A percentile compares a stretch with the other conserved stretches of the same genome.
phyloP scores from a whole-genome alignment of 169 alveolate species.

The Plasmodium gallinaceum region DNA sequence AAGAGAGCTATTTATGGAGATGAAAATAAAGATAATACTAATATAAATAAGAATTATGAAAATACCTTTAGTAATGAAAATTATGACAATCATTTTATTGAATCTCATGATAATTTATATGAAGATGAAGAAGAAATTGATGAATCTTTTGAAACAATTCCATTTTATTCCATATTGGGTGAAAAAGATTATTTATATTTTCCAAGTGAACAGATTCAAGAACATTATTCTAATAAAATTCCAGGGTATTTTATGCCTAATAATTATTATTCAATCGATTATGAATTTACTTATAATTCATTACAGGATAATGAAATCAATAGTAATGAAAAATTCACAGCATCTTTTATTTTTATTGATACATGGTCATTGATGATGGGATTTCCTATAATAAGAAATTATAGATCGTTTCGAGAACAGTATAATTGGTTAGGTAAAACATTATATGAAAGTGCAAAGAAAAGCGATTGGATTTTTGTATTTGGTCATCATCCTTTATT shows the following conservation, averaged over 20 bases:
- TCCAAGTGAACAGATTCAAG: slow-evolving; percentile 77
- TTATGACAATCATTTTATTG: not conserved
- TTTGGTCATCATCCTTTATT: slow-evolving; percentile 74
- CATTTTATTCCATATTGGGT: slow-evolving; percentile 72
- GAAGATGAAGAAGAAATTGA: slow-evolving; percentile 32
- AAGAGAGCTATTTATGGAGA: slow-evolving; percentile 23
- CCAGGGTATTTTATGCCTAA: slow-evolving; percentile 77
- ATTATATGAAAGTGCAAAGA: slow-evolving; percentile 66
- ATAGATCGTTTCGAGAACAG: slow-evolving; percentile 63
- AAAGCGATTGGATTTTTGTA: slow-evolving; percentile 76
- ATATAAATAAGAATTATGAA: not conserved
- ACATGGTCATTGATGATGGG: slow-evolving; percentile 76
- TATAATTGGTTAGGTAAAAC: slow-evolving; percentile 72
- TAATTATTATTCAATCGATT: slow-evolving; percentile 56
- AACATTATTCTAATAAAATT: slow-evolving; percentile 65
- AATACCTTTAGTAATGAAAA: not conserved
- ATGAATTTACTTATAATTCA: slow-evolving; percentile 51
- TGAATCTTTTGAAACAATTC: slow-evolving; percentile 22
- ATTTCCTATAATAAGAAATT: slow-evolving; percentile 70
- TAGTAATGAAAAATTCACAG: slow-evolving; percentile 49
- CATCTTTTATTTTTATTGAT: slow-evolving; percentile 71
- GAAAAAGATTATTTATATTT: slow-evolving; percentile 68
- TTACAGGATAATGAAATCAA: slow-evolving; percentile 15
- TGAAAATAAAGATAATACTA: slow-evolving; percentile 7
- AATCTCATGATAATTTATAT: not conserved